A percentile compares a stretch with the other conserved stretches of the same genome.
phyloP scores from a whole-genome alignment of 176 grass and related monocot species.

The Juncus effusus region DNA sequence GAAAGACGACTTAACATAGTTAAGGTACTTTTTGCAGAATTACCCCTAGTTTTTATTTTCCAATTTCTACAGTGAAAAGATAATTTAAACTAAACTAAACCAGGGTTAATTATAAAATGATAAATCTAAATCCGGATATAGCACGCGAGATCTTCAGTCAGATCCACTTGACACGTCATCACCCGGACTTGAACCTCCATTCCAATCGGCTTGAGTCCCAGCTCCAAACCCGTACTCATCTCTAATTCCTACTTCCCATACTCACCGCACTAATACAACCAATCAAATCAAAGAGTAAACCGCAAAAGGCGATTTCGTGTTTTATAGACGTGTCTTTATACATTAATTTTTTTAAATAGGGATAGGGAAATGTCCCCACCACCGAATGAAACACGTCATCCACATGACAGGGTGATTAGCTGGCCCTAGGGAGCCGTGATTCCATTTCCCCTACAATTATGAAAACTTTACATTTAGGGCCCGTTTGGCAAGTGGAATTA shows the following conservation, averaged over 20 bases:
- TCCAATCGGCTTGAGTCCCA: constrained; percentile 31
- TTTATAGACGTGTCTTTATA: too few relatives aligned
- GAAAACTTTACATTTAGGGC: too few relatives aligned
- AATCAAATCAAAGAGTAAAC: neutral
- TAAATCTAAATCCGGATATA: constrained; percentile 16
- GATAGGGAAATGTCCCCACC: constrained; percentile 11
- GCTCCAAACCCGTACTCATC: neutral
- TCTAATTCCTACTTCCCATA: neutral
- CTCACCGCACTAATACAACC: neutral
- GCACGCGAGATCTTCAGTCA: constrained; percentile 36
- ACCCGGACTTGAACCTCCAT: constrained; percentile 33
- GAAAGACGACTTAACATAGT: too few relatives aligned
- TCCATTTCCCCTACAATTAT: constrained; percentile 18
- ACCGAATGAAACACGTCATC: constrained; percentile 38
- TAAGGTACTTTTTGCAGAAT: too few relatives aligned
- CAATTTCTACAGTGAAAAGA: too few relatives aligned
- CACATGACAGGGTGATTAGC: constrained; percentile 47
- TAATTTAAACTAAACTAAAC: too few relatives aligned
- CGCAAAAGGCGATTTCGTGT: constrained; percentile 10
- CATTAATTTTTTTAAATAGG: neutral
- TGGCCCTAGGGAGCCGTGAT: constrained; percentile 36
- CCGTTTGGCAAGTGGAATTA: too few relatives aligned
- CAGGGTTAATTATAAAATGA: too few relatives aligned
- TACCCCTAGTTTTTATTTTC: too few relatives aligned
- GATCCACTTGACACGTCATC: constrained; percentile 25